Evolutionary conservation across 805 yeast species (phyloP).

Genomic region (Metschnikowia chrysomelidarum): DNA sequence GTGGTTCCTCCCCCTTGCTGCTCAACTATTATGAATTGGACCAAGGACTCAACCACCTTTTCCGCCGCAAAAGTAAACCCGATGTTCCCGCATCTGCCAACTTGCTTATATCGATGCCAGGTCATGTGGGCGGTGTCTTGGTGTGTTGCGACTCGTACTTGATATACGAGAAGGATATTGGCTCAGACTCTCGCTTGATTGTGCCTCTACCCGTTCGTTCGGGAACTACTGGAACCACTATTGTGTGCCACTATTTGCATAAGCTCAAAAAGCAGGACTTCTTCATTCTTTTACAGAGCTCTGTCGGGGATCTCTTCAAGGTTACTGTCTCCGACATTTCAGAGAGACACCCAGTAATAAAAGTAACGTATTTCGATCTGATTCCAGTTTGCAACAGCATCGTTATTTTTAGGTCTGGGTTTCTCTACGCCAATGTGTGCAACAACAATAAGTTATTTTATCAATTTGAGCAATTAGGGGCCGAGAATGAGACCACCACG

Average conservation of each 20-base stretch:
- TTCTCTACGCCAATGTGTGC: conserved; percentile 64
- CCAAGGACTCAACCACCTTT: conserved; percentile 77
- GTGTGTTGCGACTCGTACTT: conserved; percentile 58
- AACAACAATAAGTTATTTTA: conserved; percentile 63
- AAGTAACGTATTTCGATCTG: conserved; percentile 72
- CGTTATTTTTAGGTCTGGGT: conserved; percentile 71
- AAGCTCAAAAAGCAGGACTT: conserved; percentile 56
- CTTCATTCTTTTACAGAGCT: conserved; percentile 68
- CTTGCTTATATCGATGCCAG: conserved; percentile 66
- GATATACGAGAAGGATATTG: conserved; percentile 45
- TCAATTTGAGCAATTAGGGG: conserved; percentile 78
- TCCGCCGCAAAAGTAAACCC: conserved; percentile 37
- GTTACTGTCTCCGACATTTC: conserved; percentile 35
- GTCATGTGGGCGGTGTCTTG: conserved; percentile 65
- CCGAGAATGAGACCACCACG: conserved; percentile 35
- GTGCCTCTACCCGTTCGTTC: conserved; percentile 57
- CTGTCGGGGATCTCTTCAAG: conserved; percentile 74
- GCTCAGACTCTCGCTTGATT: conserved; percentile 19
- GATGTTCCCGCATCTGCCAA: conserved; percentile 37
- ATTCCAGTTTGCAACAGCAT: conserved; percentile 57
- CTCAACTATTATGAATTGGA: conserved; percentile 80
- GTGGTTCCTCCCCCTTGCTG: conserved; percentile 13
- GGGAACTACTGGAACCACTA: conserved; percentile 23
- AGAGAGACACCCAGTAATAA: conserved; percentile 14
- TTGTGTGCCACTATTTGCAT: conserved; percentile 64